Evolutionary conservation across 192 early-diverging fungal species (phyloP).

Genomic region (Gigaspora rosea): DNA sequence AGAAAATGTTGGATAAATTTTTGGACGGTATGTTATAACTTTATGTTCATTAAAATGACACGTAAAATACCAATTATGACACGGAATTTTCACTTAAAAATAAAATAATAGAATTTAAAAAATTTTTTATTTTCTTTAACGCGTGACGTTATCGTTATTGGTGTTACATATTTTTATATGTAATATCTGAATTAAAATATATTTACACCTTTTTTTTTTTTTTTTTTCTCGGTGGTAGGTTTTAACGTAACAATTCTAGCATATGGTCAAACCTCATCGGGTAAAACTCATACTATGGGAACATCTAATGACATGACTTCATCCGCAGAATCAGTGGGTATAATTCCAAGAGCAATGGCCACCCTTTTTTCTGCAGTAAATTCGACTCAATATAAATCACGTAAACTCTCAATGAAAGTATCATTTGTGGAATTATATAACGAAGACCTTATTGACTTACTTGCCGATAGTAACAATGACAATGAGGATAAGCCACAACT

Average conservation of each 20-base stretch:
- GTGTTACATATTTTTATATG: not conserved
- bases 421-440: constrained; percentile 97
- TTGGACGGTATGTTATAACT: constrained; percentile 42
- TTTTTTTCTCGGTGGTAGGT: constrained; percentile 45
- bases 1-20: constrained; percentile 48
- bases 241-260: constrained; percentile 95
- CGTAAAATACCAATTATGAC: not conserved
- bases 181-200: not conserved
- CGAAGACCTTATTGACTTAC: constrained; percentile 91
- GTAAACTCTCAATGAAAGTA: constrained; percentile 58
- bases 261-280: constrained; percentile 90
- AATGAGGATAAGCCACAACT: constrained; percentile 59
- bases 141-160: too few relatives aligned
- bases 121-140: not conserved
- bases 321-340: constrained; percentile 49
- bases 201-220: constrained; percentile 4
- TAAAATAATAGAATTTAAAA: not conserved
- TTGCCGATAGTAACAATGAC: constrained; percentile 56
- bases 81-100: too few relatives aligned
- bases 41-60: not conserved
- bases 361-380: constrained; percentile 56
- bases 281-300: constrained; percentile 97
- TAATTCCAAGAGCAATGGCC: constrained; percentile 72
- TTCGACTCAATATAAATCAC: constrained; percentile 34
- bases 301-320: constrained; percentile 52